These are phyloP conservation scores for Candida sp. DNA, from an alignment of 1,139 yeast species.

Conservation along the genomic window DNA sequence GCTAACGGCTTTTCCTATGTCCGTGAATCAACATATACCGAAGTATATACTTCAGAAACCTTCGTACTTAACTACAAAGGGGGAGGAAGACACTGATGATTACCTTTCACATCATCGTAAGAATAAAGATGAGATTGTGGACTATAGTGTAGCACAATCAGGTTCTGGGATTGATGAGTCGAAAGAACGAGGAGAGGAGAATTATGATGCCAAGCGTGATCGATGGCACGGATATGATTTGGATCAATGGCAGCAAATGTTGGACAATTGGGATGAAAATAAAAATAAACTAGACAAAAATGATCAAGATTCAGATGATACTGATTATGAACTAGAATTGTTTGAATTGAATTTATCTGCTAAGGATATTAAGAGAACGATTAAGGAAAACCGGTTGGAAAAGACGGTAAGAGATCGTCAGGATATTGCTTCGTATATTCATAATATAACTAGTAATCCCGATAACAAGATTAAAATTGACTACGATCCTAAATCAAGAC, in stretches of 20 bases:
- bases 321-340: slow-evolving; percentile 48
- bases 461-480: slow-evolving; percentile 16
- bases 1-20: no score
- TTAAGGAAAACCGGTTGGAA: slow-evolving; percentile 34
- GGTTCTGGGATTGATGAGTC: slow-evolving; percentile 27
- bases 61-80: slow-evolving; percentile 20
- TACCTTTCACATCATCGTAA: slow-evolving; percentile 24
- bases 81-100: slow-evolving; percentile 12
- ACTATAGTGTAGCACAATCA: slow-evolving; percentile 26
- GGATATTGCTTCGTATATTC: slow-evolving; percentile 49
- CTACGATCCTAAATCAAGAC: slow-evolving; percentile 58
- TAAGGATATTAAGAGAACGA: slow-evolving; percentile 21
- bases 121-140: slow-evolving; percentile 17
- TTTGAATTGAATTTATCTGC: slow-evolving; percentile 42
- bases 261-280: slow-evolving; percentile 41
- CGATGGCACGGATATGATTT: slow-evolving; percentile 75
- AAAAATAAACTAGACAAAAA: neutral
- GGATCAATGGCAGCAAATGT: slow-evolving; percentile 52
- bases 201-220: slow-evolving; percentile 70
- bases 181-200: slow-evolving; percentile 30
- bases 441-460: slow-evolving; percentile 10
- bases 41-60: slow-evolving; percentile 28
- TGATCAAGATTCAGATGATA: slow-evolving; percentile 23
- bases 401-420: slow-evolving; percentile 44
- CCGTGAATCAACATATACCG: slow-evolving; percentile 22